Evolutionary conservation across 176 grass and related monocot genomes (phyloP).

Genomic region (Cenchrus americanus): DNA sequence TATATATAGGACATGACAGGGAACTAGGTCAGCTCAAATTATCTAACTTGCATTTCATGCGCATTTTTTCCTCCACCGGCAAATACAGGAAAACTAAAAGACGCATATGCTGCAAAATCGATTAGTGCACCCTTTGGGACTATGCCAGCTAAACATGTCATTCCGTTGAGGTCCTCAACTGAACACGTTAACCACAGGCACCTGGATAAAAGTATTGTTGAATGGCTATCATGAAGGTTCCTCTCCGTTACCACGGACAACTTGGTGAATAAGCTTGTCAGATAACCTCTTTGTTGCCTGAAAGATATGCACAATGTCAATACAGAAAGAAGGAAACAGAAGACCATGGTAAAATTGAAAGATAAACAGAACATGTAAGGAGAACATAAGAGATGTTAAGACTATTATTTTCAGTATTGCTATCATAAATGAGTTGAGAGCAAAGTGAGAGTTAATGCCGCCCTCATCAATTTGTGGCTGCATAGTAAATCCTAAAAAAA

Average conservation of each 20-base stretch:
- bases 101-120: conserved; percentile 25
- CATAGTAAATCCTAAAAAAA: not conserved
- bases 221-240: conserved; percentile 18
- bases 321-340: conserved; percentile 6
- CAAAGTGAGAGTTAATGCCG: not conserved
- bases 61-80: not conserved
- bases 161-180: not conserved
- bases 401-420: not conserved
- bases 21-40: not conserved
- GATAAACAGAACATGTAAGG: not conserved
- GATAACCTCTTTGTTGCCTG: conserved; percentile 80
- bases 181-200: not conserved
- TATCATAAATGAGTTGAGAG: not conserved
- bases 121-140: not conserved
- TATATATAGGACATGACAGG: not conserved
- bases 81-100: conserved; percentile 20
- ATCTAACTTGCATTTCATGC: not conserved
- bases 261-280: conserved; percentile 70
- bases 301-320: conserved; percentile 23
- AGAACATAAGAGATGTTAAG: not conserved
- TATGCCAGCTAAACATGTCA: conserved; percentile 12
- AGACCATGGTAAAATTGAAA: not conserved
- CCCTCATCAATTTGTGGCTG: not conserved
- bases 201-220: not conserved
- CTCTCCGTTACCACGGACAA: conserved; percentile 52